Evolutionary conservation across 1,284 basidiomycete species (phyloP).

Genomic region (Boletellus deceptivus): DNA sequence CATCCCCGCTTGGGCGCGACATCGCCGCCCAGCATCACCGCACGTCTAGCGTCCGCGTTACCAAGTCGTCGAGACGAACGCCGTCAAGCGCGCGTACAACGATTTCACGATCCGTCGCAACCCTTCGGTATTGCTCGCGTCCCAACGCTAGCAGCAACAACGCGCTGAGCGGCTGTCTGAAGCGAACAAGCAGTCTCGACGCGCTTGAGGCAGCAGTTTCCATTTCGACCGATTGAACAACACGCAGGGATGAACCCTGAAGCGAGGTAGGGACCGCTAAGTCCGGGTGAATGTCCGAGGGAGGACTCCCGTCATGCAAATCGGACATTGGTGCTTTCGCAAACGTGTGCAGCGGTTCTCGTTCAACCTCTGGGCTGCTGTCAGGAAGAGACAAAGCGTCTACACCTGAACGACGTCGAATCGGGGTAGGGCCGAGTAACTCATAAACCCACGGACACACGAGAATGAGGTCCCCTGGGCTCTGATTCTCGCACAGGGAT

Average conservation of each 20-base stretch:
- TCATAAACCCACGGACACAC: slow-evolving; percentile 22
- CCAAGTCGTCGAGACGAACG: slow-evolving; percentile 6
- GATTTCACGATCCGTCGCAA: slow-evolving; percentile 17
- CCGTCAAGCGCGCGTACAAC: slow-evolving; percentile 6
- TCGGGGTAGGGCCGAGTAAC: not conserved
- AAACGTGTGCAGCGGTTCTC: not conserved
- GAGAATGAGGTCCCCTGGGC: slow-evolving; percentile 9
- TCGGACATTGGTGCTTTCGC: not conserved
- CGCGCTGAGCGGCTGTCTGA: slow-evolving; percentile 14
- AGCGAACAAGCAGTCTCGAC: slow-evolving; percentile 9
- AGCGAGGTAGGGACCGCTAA: not conserved
- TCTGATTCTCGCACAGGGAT: not conserved
- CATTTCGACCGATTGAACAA: not conserved
- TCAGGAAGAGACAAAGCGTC: not conserved
- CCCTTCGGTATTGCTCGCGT: slow-evolving; percentile 13
- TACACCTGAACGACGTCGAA: not conserved
- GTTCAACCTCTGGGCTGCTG: slow-evolving; percentile 1
- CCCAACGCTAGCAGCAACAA: slow-evolving; percentile 10
- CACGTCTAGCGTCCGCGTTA: slow-evolving; percentile 9
- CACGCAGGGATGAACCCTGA: too few species aligned
- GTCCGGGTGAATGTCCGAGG: not conserved
- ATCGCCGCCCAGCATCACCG: not conserved
- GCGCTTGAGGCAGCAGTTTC: not conserved
- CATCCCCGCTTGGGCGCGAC: too few species aligned
- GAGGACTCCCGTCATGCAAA: not conserved